Percentiles rank a stretch among this genome's conserved stretches.
Conservation (phyloP, 1,139 yeast species). For the Pichia sp. region DNA sequence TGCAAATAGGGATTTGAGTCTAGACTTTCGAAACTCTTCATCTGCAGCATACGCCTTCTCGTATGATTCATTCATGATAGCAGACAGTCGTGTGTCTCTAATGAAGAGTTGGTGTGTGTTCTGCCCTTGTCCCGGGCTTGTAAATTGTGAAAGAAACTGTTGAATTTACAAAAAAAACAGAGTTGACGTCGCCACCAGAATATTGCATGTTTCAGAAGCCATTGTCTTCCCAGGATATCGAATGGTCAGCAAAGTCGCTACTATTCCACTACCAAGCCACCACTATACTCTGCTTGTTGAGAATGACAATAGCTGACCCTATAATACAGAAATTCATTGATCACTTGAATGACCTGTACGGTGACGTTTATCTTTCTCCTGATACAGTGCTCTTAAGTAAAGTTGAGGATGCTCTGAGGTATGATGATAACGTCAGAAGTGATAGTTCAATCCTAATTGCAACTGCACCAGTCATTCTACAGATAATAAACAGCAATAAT, state of each 20-base stretch:
- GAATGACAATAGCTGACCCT: conserved; percentile 19
- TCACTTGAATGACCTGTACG: conserved; percentile 15
- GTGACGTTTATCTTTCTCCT: conserved; percentile 9
- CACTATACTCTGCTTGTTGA: too few relatives aligned
- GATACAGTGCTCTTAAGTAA: conserved; percentile 15
- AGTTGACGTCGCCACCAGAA: too few relatives aligned
- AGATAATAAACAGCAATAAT: conserved; percentile 18
- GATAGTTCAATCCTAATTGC: conserved; percentile 11
- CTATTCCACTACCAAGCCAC: too few relatives aligned
- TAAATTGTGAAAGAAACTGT: too few relatives aligned
- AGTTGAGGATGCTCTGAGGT: conserved; percentile 13
- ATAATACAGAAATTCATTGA: conserved; percentile 13
- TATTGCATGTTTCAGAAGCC: too few relatives aligned
- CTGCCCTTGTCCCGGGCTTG: too few relatives aligned
- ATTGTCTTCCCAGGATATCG: too few relatives aligned
- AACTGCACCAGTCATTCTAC: conserved; percentile 16
- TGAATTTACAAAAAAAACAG: too few relatives aligned
- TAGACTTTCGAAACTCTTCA: conserved; percentile 21
- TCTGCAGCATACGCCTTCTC: background rate
- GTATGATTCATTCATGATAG: too few relatives aligned
- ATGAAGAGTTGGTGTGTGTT: too few relatives aligned
- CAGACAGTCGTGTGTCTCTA: too few relatives aligned
- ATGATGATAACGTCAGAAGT: conserved; percentile 13
- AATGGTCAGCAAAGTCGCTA: too few relatives aligned
- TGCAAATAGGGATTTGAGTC: conserved; percentile 59